Evolutionary conservation across 768 basidiomycete genomes (phyloP), one percentile per base, ranked within the genome.

Genomic region (Mycena venus): DNA sequence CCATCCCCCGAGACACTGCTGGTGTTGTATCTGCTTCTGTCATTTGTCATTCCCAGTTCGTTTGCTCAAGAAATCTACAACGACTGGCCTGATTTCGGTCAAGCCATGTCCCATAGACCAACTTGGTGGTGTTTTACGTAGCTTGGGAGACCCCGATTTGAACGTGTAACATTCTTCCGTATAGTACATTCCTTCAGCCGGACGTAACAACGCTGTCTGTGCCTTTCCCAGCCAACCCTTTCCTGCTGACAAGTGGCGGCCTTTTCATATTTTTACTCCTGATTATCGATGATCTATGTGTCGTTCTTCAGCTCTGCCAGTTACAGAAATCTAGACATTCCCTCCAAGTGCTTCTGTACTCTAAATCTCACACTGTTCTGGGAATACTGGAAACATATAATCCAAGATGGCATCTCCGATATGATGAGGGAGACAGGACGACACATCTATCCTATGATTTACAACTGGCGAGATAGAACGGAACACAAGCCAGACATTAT

Each of bases 11-110:
- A 73, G 10, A 78, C 83, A 25, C 85, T 84, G 34, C 79, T 85
- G 29, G 91, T 89, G 3, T 79, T 83, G 4, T 91, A 89, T 80
- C 83, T 94, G 3, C 78, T 90, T 3, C 94, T 93, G 19, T 94
- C 93, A 3, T 91, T 94, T 73, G 83, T 92, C 8, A 75, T 89
- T 34, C 88, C 88, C 12, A 72, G 81, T 1, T 64, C 79, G 29
- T 65, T 86, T 19, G 71, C 83, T 14, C 78, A 78, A 12, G 74
- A 77, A 53, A 31, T 75, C 21, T 66, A 75, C 27, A 49, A 72
- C 9, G 44, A 42, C 77, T 82, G 82, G 82, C 17, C 80, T 36
- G 47, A 64, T 27, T 47, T 80, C 56, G 75, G 80, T 44, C 60
- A 49, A 25, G 56, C 69, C 51, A 36, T 77, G 23, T 75, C 78